These are phyloP conservation scores for Lepidium didymum DNA, from an alignment of 345 rosid species.

Conservation along the genomic window DNA sequence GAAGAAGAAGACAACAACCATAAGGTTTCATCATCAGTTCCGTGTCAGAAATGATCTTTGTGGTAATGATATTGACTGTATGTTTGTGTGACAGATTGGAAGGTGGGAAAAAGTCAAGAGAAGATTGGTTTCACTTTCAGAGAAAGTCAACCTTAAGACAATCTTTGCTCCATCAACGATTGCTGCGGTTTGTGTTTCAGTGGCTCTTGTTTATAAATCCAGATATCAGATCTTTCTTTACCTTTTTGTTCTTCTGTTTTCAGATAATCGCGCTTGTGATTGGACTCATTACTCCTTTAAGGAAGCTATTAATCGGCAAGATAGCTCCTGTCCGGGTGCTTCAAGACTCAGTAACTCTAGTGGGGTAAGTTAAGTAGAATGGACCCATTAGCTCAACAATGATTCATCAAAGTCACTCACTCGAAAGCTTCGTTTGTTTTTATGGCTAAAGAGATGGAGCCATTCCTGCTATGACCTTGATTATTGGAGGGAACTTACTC, in stretches of 20 bases:
- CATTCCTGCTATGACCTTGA: constrained; percentile 53
- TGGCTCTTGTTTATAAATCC: background rate
- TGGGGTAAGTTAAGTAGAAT: constrained; percentile 39
- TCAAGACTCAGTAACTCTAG: constrained; percentile 44
- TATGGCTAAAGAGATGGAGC: constrained; percentile 47
- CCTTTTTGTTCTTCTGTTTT: background rate
- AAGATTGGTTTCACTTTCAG: constrained; percentile 9
- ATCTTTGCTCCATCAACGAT: constrained; percentile 54
- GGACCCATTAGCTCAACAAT: background rate
- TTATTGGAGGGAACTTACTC: constrained; percentile 55
- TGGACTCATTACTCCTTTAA: constrained; percentile 37
- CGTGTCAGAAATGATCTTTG: background rate
- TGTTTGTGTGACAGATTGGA: constrained; percentile 25
- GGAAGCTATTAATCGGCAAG: constrained; percentile 40
- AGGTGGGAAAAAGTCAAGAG: constrained; percentile 21
- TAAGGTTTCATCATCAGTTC: background rate
- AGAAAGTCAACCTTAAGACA: constrained; percentile 34
- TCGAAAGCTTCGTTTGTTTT: background rate
- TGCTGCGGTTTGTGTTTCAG: constrained; percentile 40
- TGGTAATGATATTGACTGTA: constrained; percentile 1
- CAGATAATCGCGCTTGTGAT: constrained; percentile 50
- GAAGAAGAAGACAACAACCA: constrained; percentile 10
- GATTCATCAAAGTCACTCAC: background rate
- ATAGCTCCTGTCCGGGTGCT: constrained; percentile 54
- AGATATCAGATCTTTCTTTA: background rate